Evolutionary conservation across 192 early-diverging fungal genomes (phyloP), one percentile per base, ranked within the genome.

Genomic region (Coemansia sp.): DNA sequence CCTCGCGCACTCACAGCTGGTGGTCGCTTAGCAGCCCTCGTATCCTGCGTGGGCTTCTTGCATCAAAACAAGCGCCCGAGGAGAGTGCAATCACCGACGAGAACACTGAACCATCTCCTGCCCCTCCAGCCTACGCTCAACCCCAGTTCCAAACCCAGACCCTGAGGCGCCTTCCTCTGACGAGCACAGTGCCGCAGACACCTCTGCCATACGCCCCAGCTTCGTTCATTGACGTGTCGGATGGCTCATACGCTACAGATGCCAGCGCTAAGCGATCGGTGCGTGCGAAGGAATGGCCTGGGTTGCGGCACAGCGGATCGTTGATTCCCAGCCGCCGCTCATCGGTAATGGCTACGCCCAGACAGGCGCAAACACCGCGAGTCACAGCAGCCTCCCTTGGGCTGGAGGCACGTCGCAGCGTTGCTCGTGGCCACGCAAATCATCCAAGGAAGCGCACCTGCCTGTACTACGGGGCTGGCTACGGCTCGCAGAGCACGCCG

Each of bases 381-480:
- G 62, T 79, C 39, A 70, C 71, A 3, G 76, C 67, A 1, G 59
- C 67, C 2, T 79, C 76, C 1, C 61, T 79, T 4, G 76, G 76
- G 1, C 53, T 79, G 13, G 76, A 70, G 25, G 66, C 70, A 4
- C 66, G 63, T 35, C 70, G 75, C 33, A 63, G 70, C 53, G 30
- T 48, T 15, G 70, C 53, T 12, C 62, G 67, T 23, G 66, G 69
- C 23, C 31, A 62, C 30, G 37, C 40, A 4, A 34, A 28, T 15
- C 55, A 37, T 20, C 52, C 40, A 40, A 67, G 61, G 12, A 55
- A 57, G 51, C 63, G 55, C 29, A 46, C 67, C 28, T 52, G 33
- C 21, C 10, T 72, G 20, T 81, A 81, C 69, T 81, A 81, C 16
- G 78, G 78, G 20, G 53, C 73, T 0, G 78, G 78, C 5, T 81